Evolutionary conservation across 2,329 filamentous ascomycete species (phyloP).

Genomic region (Hypoxylon rubiginosum): DNA sequence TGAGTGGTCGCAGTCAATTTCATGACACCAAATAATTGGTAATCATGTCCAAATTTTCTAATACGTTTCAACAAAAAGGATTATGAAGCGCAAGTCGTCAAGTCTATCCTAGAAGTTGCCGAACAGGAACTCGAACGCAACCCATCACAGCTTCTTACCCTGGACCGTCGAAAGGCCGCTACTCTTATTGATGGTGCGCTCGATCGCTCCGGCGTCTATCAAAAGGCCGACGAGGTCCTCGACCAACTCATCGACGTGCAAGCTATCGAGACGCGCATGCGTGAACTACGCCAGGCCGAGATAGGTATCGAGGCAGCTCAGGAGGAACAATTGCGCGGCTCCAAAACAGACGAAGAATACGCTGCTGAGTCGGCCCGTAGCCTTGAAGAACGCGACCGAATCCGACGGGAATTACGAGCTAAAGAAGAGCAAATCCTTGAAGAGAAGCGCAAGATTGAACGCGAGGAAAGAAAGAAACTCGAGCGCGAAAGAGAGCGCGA

Average conservation of each 20-base stretch:
- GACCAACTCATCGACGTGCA: slow-evolving; percentile 75
- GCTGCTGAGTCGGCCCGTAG: slow-evolving; percentile 74
- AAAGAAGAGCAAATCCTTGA: slow-evolving; percentile 73
- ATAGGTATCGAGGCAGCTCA: slow-evolving; percentile 78
- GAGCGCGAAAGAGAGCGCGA: slow-evolving; percentile 65
- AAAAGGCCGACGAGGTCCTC: slow-evolving; percentile 76
- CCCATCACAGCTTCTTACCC: slow-evolving; percentile 76
- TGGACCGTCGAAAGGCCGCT: slow-evolving; percentile 80
- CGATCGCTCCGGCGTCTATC: slow-evolving; percentile 82
- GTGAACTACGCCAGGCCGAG: slow-evolving; percentile 75
- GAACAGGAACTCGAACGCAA: slow-evolving; percentile 82
- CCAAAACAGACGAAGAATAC: slow-evolving; percentile 82
- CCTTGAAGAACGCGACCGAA: slow-evolving; percentile 70
- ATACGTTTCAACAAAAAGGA: slow-evolving; percentile 62
- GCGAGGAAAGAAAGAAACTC: slow-evolving; percentile 66
- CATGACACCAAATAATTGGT: not conserved
- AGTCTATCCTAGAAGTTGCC: slow-evolving; percentile 76
- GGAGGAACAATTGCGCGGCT: slow-evolving; percentile 73
- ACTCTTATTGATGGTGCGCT: slow-evolving; percentile 83
- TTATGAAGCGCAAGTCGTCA: slow-evolving; percentile 75
- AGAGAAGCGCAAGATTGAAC: slow-evolving; percentile 70
- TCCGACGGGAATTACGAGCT: slow-evolving; percentile 70
- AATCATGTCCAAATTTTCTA: not conserved
- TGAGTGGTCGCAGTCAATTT: slow-evolving; percentile 56
- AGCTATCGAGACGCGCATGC: slow-evolving; percentile 77